Base-by-base conservation (phyloP, 2,329 filamentous ascomycete genomes). In the Ophiosphaerella narmari region DNA sequence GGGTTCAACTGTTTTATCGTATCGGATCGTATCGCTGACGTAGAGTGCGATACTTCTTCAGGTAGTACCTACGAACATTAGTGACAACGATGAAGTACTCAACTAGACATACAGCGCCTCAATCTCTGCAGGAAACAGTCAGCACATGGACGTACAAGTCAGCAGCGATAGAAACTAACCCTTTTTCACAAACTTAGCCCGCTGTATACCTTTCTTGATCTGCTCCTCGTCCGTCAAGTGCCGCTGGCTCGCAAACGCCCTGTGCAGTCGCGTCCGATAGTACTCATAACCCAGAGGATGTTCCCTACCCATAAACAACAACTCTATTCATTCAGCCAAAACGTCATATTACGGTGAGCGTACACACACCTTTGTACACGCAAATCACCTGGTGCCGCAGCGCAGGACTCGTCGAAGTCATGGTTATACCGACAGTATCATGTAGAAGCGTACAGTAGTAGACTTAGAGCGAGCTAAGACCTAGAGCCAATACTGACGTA, bases 131-230 rank as follows among this genome's bases (percentile, higher is more conserved):
- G 6, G 26, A 11, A 8, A 29, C 26, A 11, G 11, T 29, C 6
- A 29, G 11, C 26, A 11, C 11, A 2, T 29, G 26, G 11, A 11
- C 26, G 7, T 29, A 29, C 26, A 29, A 29, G 11, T 29, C 11
- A 8, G 26, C 7, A 29, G 11, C 5, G 18, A 9, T 21, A n/a
- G 16, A 13, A 21, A 38, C 36, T 48, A 67, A 91, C 91, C 91
- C 81, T 95, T 97, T 75, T 90, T 95, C 4, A 97, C 91, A 73
- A 89, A 97, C 59, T 95, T 85, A 0, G 91, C 93, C 52, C 87
- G 81, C 35, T 83, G 80, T 48, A 99, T 90, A 0, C 86, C 89
- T 52, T 86, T 81, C 36, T 80, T 81, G 42, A 99, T 97, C 64
- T 90, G 81, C 7, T 82, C 83, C 55, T 93, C 87, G 60, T 94